Percentiles rank a stretch among this genome's conserved stretches.
Evolutionary conservation across 495 filamentous ascomycete species (phyloP).

Genomic region (Rostrohypoxylon terebratum): DNA sequence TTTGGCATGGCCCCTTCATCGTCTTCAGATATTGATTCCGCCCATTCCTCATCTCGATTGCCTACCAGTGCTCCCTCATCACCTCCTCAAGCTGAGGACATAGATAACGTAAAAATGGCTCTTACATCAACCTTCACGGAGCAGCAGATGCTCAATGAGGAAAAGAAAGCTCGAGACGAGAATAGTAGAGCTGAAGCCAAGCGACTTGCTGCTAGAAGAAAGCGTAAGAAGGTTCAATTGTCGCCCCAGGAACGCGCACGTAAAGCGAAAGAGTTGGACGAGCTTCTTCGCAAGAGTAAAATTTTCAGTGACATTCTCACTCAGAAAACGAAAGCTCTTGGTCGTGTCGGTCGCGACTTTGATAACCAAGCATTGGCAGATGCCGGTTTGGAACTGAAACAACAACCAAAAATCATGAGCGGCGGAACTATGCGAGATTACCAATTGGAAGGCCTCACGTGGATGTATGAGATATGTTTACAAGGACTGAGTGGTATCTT

Average conservation of each 20-base stretch:
- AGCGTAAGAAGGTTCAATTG: constrained; percentile 60
- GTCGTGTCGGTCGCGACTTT: constrained; percentile 64
- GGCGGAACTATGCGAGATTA: constrained; percentile 94
- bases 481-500: constrained; percentile 96
- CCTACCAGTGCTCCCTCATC: constrained; percentile 60
- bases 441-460: constrained; percentile 93
- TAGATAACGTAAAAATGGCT: constrained; percentile 50
- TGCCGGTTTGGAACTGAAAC: constrained; percentile 80
- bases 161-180: constrained; percentile 60
- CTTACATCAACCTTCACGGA: constrained; percentile 41
- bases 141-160: constrained; percentile 52
- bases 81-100: constrained; percentile 47
- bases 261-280: constrained; percentile 64
- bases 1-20: constrained; percentile 46
- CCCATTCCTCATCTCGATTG: constrained; percentile 50
- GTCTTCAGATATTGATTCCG: constrained; percentile 49
- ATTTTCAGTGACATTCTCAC: constrained; percentile 66
- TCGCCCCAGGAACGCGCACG: constrained; percentile 64
- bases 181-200: constrained; percentile 64
- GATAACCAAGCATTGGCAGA: constrained; percentile 73
- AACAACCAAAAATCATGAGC: constrained; percentile 84
- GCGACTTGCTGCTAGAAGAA: constrained; percentile 55
- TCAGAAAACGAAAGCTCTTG: constrained; percentile 66
- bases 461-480: constrained; percentile 83
- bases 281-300: constrained; percentile 60